Evolutionary conservation across 1,139 yeast species (phyloP), one percentile per base, ranked within the genome.

Genomic region (Suhomyces guaymorum): DNA sequence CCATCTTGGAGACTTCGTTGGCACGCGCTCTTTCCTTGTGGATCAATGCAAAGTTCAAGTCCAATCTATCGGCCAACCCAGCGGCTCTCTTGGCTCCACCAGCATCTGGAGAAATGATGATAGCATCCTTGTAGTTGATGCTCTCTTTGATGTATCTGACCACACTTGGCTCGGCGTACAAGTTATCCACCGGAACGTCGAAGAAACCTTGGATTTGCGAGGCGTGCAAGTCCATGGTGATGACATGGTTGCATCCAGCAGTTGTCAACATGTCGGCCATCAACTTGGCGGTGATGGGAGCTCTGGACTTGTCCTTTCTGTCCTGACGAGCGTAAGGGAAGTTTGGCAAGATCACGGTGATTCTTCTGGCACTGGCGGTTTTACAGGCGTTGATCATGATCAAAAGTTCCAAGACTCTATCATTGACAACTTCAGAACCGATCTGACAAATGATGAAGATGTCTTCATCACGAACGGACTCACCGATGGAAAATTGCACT

Each of bases 71-170:
- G 32, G 97, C 97, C 48, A 92, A 72, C 7, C 92, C 87, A 2
- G 98, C 97, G 8, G 96, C 98, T 56, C 98, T 79, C 63, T 92
- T 92, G 41, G 98, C 98, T 39, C 98, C 98, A 53, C 98, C 98
- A 4, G 98, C 98, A 67, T 92, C 98, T 3, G 98, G 98, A 1
- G 97, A 88, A 42, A 92, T 84, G 40, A 90, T 88, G 23, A 94
- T 80, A 44, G 88, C 81, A 27, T 76, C 70, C 50, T 63, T 65
- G 53, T 73, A 80, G 43, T 75, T 73, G 40, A 85, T 74, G 47
- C 81, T 74, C 51, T 87, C 96, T 46, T 79, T 78, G 44, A 92
- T 88, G 57, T 88, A 90, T 55, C 92, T 75, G 41, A 90, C 87
- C 23, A 87, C 96, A 51, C 88, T 80, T 37, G 97, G 98, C 61